Percentiles rank a stretch among this genome's conserved stretches.
Evolutionary conservation across 345 rosid species (phyloP).

Genomic region (Isatis tinctoria): DNA sequence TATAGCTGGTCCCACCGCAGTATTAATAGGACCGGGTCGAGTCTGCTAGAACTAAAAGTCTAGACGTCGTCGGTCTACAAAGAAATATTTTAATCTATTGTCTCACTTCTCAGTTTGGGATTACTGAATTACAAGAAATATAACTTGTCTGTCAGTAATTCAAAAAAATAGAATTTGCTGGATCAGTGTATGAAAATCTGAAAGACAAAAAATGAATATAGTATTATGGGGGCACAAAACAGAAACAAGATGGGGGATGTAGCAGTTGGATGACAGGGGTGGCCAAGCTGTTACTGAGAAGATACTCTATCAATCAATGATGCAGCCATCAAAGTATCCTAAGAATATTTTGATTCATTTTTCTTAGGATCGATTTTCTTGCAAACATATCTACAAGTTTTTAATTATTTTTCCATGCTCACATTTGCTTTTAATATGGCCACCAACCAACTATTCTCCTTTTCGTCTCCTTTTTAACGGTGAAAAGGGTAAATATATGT

Average conservation of each 20-base stretch:
- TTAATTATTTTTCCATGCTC: background rate
- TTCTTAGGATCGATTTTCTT: background rate
- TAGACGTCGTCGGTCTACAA: slow-evolving; percentile 7
- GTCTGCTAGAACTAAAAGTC: background rate
- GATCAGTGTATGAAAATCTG: background rate
- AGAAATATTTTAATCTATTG: background rate
- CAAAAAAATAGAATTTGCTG: background rate
- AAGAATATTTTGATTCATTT: background rate
- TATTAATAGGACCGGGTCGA: background rate
- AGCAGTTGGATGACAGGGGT: slow-evolving; percentile 28
- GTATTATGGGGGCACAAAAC: background rate
- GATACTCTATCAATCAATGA: slow-evolving; percentile 13
- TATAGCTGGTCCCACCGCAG: background rate
- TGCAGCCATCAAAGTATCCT: slow-evolving; percentile 7
- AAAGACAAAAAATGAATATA: background rate
- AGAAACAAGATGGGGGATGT: slow-evolving; percentile 2
- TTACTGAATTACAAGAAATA: background rate
- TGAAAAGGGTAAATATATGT: background rate
- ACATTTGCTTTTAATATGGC: background rate
- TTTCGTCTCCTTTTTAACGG: background rate
- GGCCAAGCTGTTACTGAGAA: slow-evolving; percentile 21
- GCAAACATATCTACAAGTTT: background rate
- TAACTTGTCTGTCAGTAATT: background rate
- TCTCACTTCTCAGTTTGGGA: background rate
- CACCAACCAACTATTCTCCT: background rate